A percentile compares a stretch with the other conserved stretches of the same genome.
These are phyloP conservation scores for Malassezia sympodialis DNA, from an alignment of 1,284 basidiomycete genomes.

Conservation along the genomic window DNA sequence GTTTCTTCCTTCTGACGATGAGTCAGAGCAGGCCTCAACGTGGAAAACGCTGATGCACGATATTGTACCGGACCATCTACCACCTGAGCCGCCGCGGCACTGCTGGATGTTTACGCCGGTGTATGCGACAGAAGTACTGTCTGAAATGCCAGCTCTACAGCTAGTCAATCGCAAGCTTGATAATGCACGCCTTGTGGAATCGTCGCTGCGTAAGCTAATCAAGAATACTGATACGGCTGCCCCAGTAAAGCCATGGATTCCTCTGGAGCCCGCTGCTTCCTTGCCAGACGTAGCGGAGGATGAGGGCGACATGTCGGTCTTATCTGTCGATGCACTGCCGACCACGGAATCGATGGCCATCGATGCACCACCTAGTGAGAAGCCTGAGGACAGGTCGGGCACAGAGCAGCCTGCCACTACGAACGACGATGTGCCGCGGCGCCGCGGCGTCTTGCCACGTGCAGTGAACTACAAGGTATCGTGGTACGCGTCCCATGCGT, in stretches of 20 bases:
- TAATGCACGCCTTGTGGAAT: constrained; percentile 33
- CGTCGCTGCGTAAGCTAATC: constrained; percentile 28
- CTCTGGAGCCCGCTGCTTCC: background rate
- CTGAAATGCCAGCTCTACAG: constrained; percentile 18
- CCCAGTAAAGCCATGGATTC: constrained; percentile 9
- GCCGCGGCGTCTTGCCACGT: constrained; percentile 16
- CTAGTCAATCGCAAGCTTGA: constrained; percentile 34
- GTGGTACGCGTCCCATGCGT: constrained; percentile 28
- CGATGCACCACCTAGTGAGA: background rate
- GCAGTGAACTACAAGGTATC: constrained; percentile 32
- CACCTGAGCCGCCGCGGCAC: constrained; percentile 31
- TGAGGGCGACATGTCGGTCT: background rate
- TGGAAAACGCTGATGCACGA: constrained; percentile 28
- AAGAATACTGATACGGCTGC: constrained; percentile 30
- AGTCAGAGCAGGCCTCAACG: constrained; percentile 21
- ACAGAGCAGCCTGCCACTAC: background rate
- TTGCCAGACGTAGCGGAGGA: background rate
- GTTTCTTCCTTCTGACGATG: constrained; percentile 27
- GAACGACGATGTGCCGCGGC: background rate
- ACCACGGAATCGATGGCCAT: background rate
- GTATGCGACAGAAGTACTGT: constrained; percentile 20
- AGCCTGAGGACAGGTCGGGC: background rate
- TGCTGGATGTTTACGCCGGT: constrained; percentile 33
- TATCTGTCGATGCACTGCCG: background rate
- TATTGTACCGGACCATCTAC: constrained; percentile 28